phyloP scores from a whole-genome alignment of 2,329 filamentous ascomycete species.

The Ophiosphaerella narmari region DNA sequence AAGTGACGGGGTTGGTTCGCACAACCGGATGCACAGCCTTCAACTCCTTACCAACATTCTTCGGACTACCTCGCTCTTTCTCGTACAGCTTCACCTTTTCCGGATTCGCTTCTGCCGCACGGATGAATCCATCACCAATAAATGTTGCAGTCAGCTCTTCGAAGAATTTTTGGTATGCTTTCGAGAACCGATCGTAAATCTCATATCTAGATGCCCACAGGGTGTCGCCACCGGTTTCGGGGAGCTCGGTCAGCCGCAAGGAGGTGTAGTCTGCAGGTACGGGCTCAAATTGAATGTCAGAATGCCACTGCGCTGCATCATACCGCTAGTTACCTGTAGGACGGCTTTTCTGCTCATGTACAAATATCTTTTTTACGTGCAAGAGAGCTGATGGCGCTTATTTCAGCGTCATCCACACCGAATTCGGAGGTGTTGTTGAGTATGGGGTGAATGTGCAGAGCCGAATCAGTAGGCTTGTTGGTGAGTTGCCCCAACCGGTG shows the following conservation, averaged over 20 bases:
- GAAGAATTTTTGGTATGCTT: conserved; percentile 26
- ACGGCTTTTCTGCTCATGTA: conserved; percentile 6
- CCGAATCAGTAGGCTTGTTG: conserved; percentile 53
- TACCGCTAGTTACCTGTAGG: conserved; percentile 44
- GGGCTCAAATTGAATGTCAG: conserved; percentile 69
- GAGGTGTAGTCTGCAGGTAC: conserved; percentile 67
- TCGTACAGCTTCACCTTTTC: conserved; percentile 16
- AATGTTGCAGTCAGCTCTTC: conserved; percentile 32
- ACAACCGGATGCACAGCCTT: conserved; percentile 34
- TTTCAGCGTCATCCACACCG: conserved; percentile 38
- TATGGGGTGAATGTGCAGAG: conserved; percentile 65
- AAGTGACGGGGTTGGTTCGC: conserved; percentile 39
- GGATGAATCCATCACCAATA: conserved; percentile 23
- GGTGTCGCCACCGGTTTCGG: conserved; percentile 44
- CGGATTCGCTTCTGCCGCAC: conserved; percentile 12
- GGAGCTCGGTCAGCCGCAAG: conserved; percentile 53
- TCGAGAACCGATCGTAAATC: conserved; percentile 37
- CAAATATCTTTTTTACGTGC: conserved; percentile 37
- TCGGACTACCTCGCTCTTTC: conserved; percentile 24
- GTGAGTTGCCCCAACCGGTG: conserved; percentile 58
- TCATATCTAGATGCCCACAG: conserved; percentile 52
- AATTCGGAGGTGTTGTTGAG: conserved; percentile 32
- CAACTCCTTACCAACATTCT: conserved; percentile 28
- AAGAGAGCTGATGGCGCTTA: conserved; percentile 42
- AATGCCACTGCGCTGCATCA: conserved; percentile 58